Evolutionary conservation across 371 early-diverging fungal species (phyloP).

Genomic region (Zychaea mexicana): DNA sequence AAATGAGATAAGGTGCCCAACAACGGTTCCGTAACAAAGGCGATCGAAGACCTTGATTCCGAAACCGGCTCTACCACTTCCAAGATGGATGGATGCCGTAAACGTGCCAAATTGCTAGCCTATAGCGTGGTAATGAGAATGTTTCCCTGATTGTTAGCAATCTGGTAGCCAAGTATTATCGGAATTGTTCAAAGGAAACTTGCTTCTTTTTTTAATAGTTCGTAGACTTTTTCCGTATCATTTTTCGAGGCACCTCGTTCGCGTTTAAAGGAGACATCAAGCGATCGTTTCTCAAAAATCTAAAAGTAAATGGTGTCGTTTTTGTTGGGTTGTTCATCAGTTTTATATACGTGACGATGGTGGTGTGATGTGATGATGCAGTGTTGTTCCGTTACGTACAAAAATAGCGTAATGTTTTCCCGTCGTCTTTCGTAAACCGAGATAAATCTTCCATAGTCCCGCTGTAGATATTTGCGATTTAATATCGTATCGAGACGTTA

Average conservation of each 20-base stretch:
- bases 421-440: slow-evolving; percentile 62
- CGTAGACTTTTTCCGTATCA: slow-evolving; percentile 61
- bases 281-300: slow-evolving; percentile 75
- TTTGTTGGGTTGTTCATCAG: too few species aligned
- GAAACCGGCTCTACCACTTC: slow-evolving; percentile 84
- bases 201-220: slow-evolving; percentile 64
- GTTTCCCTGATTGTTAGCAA: too few species aligned
- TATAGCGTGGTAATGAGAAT: slow-evolving; percentile 13
- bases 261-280: slow-evolving; percentile 58
- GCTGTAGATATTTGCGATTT: slow-evolving; percentile 58
- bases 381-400: slow-evolving; percentile 53
- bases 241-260: slow-evolving; percentile 49
- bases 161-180: too few species aligned
- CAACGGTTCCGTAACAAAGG: slow-evolving; percentile 84
- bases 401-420: slow-evolving; percentile 65
- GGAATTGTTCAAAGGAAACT: neutral
- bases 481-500: slow-evolving; percentile 52
- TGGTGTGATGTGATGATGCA: neutral
- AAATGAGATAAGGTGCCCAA: slow-evolving; percentile 68
- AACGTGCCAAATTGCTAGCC: slow-evolving; percentile 75
- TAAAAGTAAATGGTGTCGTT: slow-evolving; percentile 29
- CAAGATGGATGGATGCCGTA: slow-evolving; percentile 84
- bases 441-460: slow-evolving; percentile 70
- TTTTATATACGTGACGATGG: neutral
- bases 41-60: slow-evolving; percentile 72